These are phyloP conservation scores for Yueomyces sp. DNA, from an alignment of 805 yeast genomes.

Conservation along the genomic window DNA sequence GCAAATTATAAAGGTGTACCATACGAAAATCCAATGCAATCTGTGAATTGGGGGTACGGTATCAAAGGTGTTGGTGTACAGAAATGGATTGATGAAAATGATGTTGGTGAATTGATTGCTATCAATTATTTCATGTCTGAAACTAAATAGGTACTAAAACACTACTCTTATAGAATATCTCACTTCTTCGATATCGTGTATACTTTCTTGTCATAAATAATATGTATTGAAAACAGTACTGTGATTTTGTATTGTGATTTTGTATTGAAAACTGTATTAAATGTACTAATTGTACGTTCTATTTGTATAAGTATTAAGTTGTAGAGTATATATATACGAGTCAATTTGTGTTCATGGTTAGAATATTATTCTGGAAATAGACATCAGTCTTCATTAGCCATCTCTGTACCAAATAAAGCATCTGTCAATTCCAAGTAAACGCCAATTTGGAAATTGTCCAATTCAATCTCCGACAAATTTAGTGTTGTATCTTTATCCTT, in stretches of 20 bases:
- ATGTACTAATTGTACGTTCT: too few relatives aligned
- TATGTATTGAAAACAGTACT: too few relatives aligned
- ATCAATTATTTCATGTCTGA: slow-evolving; percentile 68
- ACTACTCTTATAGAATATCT: too few relatives aligned
- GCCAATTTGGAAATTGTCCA: slow-evolving; percentile 26
- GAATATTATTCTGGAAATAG: too few relatives aligned
- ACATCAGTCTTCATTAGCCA: too few relatives aligned
- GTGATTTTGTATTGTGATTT: too few relatives aligned
- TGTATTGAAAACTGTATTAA: too few relatives aligned
- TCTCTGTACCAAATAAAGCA: slow-evolving; percentile 4
- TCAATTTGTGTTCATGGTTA: too few relatives aligned
- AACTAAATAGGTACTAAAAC: slow-evolving; percentile 17
- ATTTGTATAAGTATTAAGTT: too few relatives aligned
- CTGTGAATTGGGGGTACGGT: slow-evolving; percentile 59
- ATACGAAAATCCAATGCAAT: slow-evolving; percentile 5
- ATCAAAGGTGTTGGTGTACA: slow-evolving; percentile 59
- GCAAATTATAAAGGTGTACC: slow-evolving; percentile 20
- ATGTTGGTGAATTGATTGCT: slow-evolving; percentile 40
- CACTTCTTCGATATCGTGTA: too few relatives aligned
- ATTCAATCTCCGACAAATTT: slow-evolving; percentile 17
- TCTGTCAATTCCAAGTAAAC: slow-evolving; percentile 23
- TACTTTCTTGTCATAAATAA: too few relatives aligned
- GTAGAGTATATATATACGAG: too few relatives aligned
- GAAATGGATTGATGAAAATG: slow-evolving; percentile 49
- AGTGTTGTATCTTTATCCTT: slow-evolving; percentile 8